phyloP scores from a whole-genome alignment of 106 monocot species.

The Dendrobium officinale region DNA sequence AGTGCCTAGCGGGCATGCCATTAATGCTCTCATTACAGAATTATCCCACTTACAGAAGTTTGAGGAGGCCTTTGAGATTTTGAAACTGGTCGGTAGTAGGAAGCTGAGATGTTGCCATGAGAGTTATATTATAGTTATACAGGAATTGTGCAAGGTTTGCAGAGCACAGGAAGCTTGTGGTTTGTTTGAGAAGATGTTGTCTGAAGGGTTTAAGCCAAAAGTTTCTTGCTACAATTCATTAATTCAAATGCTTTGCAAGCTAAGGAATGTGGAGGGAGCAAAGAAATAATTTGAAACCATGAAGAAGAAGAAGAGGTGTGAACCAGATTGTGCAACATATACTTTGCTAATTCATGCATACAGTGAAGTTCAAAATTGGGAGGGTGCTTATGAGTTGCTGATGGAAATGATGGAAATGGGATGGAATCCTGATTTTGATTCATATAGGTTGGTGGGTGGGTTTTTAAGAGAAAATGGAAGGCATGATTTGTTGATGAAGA shows the following conservation, averaged over 20 bases:
- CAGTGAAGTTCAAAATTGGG: conserved; percentile 15
- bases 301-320: conserved; percentile 25
- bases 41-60: conserved; percentile 18
- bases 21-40: conserved; percentile 23
- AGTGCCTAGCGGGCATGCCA: conserved; percentile 25
- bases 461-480: conserved; percentile 16
- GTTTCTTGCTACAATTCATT: conserved; percentile 23
- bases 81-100: conserved; percentile 13
- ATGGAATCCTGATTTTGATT: conserved; percentile 20
- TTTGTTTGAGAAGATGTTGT: conserved; percentile 25
- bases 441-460: conserved; percentile 17
- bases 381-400: conserved; percentile 22
- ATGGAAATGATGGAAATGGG: conserved; percentile 38
- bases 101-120: conserved; percentile 15
- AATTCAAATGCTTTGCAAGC: conserved; percentile 24
- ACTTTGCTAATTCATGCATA: conserved; percentile 30
- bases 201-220: conserved; percentile 25
- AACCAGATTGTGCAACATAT: conserved; percentile 29
- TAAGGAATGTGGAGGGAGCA: conserved; percentile 21
- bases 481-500: conserved; percentile 20
- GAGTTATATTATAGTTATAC: conserved; percentile 21
- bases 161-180: conserved; percentile 20
- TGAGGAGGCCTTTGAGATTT: conserved; percentile 30
- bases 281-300: conserved; percentile 24
- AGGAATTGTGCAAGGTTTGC: conserved; percentile 18